Conservation (phyloP, 768 basidiomycete species). For the Termitomyces titanicus region DNA sequence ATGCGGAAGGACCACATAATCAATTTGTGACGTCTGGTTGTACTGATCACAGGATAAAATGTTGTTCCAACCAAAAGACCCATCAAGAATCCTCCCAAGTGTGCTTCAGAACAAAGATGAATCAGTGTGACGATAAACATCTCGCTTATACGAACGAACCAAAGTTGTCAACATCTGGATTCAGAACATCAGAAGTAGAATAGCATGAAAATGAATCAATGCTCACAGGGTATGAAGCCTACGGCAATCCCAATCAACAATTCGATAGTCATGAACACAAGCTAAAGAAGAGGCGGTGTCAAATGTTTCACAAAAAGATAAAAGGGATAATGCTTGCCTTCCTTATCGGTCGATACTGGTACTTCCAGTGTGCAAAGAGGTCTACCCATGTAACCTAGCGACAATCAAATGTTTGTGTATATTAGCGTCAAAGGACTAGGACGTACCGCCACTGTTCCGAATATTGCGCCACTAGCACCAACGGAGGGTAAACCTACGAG, state of each 20-base stretch:
- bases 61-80: constrained; percentile 78
- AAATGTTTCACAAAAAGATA: background rate
- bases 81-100: constrained; percentile 86
- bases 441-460: constrained; percentile 76
- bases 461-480: constrained; percentile 92
- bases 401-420: background rate
- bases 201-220: background rate
- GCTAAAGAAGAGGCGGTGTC: constrained; percentile 34
- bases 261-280: constrained; percentile 82
- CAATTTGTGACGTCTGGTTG: constrained; percentile 64
- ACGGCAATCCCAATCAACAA: constrained; percentile 83
- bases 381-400: constrained; percentile 79
- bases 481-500: constrained; percentile 85
- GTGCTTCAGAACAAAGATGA: constrained; percentile 45
- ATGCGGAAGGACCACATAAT: constrained; percentile 74
- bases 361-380: constrained; percentile 88
- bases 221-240: constrained; percentile 75
- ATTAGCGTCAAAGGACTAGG: background rate
- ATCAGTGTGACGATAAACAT: background rate
- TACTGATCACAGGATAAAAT: constrained; percentile 88
- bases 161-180: constrained; percentile 83
- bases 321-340: constrained; percentile 46
- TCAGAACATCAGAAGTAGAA: constrained; percentile 7
- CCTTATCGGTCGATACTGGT: constrained; percentile 76
- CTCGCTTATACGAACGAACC: constrained; percentile 35